Conservation (phyloP, 768 basidiomycete genomes). For the Hirschioporus abietinus region DNA sequence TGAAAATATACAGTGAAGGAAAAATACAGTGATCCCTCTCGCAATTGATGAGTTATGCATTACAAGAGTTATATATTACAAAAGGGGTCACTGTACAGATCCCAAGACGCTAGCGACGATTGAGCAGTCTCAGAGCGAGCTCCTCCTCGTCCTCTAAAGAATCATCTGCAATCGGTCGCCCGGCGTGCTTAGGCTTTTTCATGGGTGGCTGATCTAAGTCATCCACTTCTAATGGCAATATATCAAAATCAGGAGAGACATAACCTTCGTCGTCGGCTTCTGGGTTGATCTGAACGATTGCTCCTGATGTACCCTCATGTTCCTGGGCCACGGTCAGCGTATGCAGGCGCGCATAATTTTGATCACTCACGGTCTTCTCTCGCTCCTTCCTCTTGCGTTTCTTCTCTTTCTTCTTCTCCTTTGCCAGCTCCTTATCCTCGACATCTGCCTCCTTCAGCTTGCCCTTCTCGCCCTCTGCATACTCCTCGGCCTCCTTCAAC, state of each 20-base stretch:
- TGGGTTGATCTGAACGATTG: constrained; percentile 30
- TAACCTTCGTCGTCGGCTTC: constrained; percentile 56
- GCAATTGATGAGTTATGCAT: too few species aligned
- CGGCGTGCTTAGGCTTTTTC: constrained; percentile 23
- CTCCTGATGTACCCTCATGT: constrained; percentile 24
- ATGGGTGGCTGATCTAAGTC: constrained; percentile 28
- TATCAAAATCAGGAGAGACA: constrained; percentile 66
- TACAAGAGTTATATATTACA: too few species aligned
- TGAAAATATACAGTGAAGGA: too few species aligned
- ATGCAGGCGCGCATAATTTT: constrained; percentile 14
- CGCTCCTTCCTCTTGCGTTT: constrained; percentile 87
- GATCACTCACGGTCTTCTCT: constrained; percentile 42
- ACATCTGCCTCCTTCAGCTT: constrained; percentile 69
- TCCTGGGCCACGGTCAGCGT: neutral
- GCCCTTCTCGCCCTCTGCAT: constrained; percentile 67
- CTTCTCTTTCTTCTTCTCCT: constrained; percentile 85
- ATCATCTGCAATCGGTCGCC: constrained; percentile 33
- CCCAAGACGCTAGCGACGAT: constrained; percentile 6
- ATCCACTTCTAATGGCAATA: constrained; percentile 31
- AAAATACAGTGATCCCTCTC: too few species aligned
- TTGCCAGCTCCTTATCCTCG: constrained; percentile 75
- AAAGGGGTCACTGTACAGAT: too few species aligned
- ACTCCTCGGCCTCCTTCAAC: constrained; percentile 58
- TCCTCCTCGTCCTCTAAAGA: constrained; percentile 53
- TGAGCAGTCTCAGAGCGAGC: constrained; percentile 56